Conservation (phyloP, 2,329 filamentous ascomycete genomes). For the Fusarium sp. region DNA sequence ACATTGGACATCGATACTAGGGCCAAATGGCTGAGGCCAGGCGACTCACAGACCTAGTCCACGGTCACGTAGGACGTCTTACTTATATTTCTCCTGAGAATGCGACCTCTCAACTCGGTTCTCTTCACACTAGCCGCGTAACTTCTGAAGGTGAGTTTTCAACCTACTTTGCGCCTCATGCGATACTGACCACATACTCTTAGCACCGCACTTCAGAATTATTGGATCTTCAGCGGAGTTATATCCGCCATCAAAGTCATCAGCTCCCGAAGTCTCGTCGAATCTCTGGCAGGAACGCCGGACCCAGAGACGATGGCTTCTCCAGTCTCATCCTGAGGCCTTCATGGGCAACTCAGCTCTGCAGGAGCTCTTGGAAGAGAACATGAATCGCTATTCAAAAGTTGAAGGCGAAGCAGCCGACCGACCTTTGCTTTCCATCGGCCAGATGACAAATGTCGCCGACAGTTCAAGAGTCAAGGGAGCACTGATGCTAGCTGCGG, state of each 20-base stretch:
- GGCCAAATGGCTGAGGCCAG: slow-evolving; percentile 51
- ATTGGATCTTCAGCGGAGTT: slow-evolving; percentile 47
- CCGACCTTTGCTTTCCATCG: slow-evolving; percentile 60
- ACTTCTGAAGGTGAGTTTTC: slow-evolving; percentile 41
- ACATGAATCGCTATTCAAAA: slow-evolving; percentile 45
- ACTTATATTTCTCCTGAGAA: slow-evolving; percentile 44
- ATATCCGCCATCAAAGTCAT: slow-evolving; percentile 46
- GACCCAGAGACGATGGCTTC: slow-evolving; percentile 59
- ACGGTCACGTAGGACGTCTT: slow-evolving; percentile 48
- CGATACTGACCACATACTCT: slow-evolving; percentile 3
- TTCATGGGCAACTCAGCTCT: slow-evolving; percentile 50
- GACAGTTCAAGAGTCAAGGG: slow-evolving; percentile 38
- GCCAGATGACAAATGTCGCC: slow-evolving; percentile 58
- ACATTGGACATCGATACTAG: slow-evolving; percentile 45
- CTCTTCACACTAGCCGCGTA: slow-evolving; percentile 46
- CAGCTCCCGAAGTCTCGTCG: slow-evolving; percentile 37
- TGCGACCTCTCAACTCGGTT: slow-evolving; percentile 39
- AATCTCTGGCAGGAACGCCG: slow-evolving; percentile 45
- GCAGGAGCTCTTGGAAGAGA: slow-evolving; percentile 49
- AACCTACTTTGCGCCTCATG: slow-evolving; percentile 5
- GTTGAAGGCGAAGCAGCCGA: slow-evolving; percentile 39
- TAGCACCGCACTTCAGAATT: slow-evolving; percentile 47
- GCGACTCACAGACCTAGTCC: slow-evolving; percentile 45
- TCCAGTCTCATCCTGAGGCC: slow-evolving; percentile 60
- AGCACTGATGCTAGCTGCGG: slow-evolving; percentile 55